These are phyloP conservation scores for Coemansia sp. DNA, from an alignment of 192 early-diverging fungal species.

Conservation along the genomic window DNA sequence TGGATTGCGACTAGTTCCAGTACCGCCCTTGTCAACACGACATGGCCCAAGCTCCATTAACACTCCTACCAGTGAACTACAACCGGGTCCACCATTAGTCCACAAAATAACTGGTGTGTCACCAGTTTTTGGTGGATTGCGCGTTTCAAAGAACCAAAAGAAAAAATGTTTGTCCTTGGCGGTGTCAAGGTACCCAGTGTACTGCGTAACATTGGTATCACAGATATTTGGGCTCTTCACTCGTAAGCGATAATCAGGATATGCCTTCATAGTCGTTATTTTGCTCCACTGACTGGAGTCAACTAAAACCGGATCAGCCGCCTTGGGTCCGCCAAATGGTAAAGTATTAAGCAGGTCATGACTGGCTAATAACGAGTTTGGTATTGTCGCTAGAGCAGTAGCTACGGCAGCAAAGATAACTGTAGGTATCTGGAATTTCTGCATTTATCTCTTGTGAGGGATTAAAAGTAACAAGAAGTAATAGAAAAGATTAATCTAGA, in stretches of 20 bases:
- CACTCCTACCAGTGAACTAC: conserved; percentile 73
- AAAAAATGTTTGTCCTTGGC: conserved; percentile 78
- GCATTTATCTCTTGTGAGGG: neutral
- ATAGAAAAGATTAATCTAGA: neutral
- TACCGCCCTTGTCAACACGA: conserved; percentile 74
- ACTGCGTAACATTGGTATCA: conserved; percentile 85
- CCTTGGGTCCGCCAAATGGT: neutral
- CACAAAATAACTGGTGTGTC: conserved; percentile 77
- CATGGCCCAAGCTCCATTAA: conserved; percentile 91
- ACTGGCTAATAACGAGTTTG: neutral
- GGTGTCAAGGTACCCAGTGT: conserved; percentile 75
- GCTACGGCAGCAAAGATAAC: neutral
- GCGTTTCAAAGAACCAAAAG: conserved; percentile 98
- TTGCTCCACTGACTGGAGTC: conserved; percentile 27
- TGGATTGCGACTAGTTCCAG: conserved; percentile 65
- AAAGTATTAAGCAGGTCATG: neutral
- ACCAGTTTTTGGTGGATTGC: conserved; percentile 58
- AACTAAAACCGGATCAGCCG: conserved; percentile 10
- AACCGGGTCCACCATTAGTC: conserved; percentile 88
- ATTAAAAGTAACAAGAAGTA: neutral
- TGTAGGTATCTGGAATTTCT: neutral
- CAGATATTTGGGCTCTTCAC: conserved; percentile 79
- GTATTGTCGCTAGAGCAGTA: neutral
- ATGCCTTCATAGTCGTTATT: conserved; percentile 51
- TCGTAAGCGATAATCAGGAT: conserved; percentile 73